Evolutionary conservation across 192 early-diverging fungal species (phyloP).

Genomic region (Umbelopsis isabellina): DNA sequence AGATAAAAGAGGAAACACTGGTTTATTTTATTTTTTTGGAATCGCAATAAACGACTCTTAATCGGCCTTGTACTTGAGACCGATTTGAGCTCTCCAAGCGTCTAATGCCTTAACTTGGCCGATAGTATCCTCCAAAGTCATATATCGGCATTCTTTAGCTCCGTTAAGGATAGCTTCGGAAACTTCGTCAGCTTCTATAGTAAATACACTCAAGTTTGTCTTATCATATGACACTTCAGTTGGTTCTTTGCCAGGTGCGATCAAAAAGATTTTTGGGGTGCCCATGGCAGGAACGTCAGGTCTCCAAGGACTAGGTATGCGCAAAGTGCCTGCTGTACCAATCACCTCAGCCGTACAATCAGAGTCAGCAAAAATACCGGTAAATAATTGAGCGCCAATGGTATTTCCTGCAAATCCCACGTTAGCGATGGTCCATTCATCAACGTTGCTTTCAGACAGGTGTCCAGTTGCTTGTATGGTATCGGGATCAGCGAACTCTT

Average conservation of each 20-base stretch:
- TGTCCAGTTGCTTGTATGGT: conserved; percentile 28
- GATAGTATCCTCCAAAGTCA: conserved; percentile 38
- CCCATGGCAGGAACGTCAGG: conserved; percentile 36
- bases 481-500: conserved; percentile 20
- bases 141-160: conserved; percentile 26
- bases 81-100: conserved; percentile 37
- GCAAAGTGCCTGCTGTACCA: conserved; percentile 31
- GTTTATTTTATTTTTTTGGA: not conserved
- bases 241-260: not conserved
- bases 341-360: conserved; percentile 32
- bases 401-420: conserved; percentile 25
- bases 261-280: conserved; percentile 21
- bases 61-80: conserved; percentile 33
- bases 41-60: no score
- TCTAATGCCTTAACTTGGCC: conserved; percentile 40
- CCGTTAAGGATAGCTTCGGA: conserved; percentile 29
- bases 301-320: conserved; percentile 35
- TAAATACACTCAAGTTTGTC: conserved; percentile 30
- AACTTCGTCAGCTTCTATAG: conserved; percentile 35
- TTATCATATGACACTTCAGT: conserved; percentile 16
- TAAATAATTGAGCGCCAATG: conserved; percentile 32
- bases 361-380: conserved; percentile 33
- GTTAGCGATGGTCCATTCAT: conserved; percentile 40
- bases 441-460: conserved; percentile 33
- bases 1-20: not conserved